These are phyloP conservation scores for Fusarium decemcellulare DNA, from an alignment of 2,329 filamentous ascomycete species.

Conservation along the genomic window DNA sequence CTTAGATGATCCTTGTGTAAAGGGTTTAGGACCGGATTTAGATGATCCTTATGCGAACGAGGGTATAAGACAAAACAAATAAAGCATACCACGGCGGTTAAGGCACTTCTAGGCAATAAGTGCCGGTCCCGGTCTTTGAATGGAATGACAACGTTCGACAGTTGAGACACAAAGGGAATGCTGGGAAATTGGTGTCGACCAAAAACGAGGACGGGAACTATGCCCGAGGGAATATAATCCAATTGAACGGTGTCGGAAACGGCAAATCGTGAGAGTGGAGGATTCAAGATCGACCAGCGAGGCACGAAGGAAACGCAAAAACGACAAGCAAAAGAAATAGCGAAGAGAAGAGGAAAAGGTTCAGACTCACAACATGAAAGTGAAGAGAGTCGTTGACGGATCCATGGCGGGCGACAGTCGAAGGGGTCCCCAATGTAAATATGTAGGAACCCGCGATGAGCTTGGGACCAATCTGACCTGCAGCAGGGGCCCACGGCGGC, in stretches of 20 bases:
- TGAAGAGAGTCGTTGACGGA: constrained; percentile 76
- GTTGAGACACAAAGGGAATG: constrained; percentile 47
- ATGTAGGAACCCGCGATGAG: constrained; percentile 40
- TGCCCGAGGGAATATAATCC: constrained; percentile 23
- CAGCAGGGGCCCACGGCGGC: constrained; percentile 43
- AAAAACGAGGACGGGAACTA: constrained; percentile 25
- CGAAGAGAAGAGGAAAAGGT: constrained; percentile 42
- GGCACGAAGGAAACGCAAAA: constrained; percentile 32
- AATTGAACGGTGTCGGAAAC: constrained; percentile 24
- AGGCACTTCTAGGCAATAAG: constrained; percentile 41
- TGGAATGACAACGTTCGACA: constrained; percentile 43
- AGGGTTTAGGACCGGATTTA: constrained; percentile 38
- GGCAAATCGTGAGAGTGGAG: constrained; percentile 20
- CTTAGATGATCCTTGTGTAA: constrained; percentile 40
- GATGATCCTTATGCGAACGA: constrained; percentile 36
- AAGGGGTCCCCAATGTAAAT: constrained; percentile 40
- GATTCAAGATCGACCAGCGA: constrained; percentile 42
- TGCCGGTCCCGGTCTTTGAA: constrained; percentile 38
- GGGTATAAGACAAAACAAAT: constrained; percentile 40
- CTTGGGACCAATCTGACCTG: constrained; percentile 30
- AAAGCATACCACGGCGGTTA: constrained; percentile 47
- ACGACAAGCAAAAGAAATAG: constrained; percentile 26
- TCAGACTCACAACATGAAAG: constrained; percentile 76
- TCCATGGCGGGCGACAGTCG: constrained; percentile 60
- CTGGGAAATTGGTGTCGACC: constrained; percentile 34